Evolutionary conservation across 148 eudicot genomes (phyloP).

Genomic region (Cornus controversa): DNA sequence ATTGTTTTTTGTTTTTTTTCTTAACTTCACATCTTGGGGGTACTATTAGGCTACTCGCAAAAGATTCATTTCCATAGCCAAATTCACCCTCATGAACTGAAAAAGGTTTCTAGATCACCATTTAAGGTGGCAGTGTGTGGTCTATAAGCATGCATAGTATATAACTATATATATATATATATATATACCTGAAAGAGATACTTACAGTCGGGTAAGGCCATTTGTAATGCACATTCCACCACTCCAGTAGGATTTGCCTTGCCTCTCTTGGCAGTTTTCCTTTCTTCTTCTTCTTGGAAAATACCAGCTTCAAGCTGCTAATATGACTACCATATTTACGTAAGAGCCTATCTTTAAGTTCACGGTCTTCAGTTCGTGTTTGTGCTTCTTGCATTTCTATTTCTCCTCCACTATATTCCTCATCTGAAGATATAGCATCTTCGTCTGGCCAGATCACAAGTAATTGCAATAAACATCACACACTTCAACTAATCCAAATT

Average conservation of each 20-base stretch:
- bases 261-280: conserved; percentile 89
- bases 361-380: conserved; percentile 60
- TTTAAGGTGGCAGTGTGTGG: no score
- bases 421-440: conserved; percentile 53
- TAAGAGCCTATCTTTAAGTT: conserved; percentile 71
- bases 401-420: conserved; percentile 53
- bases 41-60: no score
- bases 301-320: conserved; percentile 76
- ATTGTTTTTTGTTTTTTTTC: no score
- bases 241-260: conserved; percentile 63
- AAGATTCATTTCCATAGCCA: no score
- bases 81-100: no score
- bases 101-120: no score
- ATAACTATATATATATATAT: no score
- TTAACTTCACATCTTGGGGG: no score
- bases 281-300: conserved; percentile 95
- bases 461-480: not conserved
- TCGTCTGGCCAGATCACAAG: conserved; percentile 31
- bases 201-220: conserved; percentile 99
- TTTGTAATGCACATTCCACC: conserved; percentile 84
- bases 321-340: conserved; percentile 73
- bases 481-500: not conserved
- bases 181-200: not conserved
- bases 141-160: not conserved
- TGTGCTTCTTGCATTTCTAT: conserved; percentile 46